These are phyloP conservation scores for Zasmidium citrigriseum DNA, from an alignment of 2,329 filamentous ascomycete species.

Conservation along the genomic window DNA sequence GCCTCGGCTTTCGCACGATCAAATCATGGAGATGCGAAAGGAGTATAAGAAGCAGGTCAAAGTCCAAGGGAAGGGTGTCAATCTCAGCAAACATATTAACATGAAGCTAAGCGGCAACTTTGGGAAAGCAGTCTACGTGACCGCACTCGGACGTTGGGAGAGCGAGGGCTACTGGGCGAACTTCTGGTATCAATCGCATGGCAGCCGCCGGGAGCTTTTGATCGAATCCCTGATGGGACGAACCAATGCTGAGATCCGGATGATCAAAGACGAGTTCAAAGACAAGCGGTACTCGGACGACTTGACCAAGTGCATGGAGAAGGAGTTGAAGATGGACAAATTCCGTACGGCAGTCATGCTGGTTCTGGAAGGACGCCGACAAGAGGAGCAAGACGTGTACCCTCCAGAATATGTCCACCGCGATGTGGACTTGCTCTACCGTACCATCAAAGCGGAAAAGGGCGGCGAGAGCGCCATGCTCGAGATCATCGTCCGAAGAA, in stretches of 20 bases:
- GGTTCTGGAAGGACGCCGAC: constrained; percentile 77
- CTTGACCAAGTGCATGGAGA: constrained; percentile 81
- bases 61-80: constrained; percentile 76
- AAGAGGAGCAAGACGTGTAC: constrained; percentile 72
- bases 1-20: constrained; percentile 79
- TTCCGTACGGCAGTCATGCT: constrained; percentile 86
- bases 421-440: constrained; percentile 72
- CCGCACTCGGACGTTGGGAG: constrained; percentile 86
- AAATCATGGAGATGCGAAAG: constrained; percentile 79
- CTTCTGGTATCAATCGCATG: constrained; percentile 92
- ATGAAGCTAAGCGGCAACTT: constrained; percentile 75
- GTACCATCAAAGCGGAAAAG: constrained; percentile 67
- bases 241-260: constrained; percentile 79
- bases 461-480: constrained; percentile 90
- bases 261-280: constrained; percentile 84
- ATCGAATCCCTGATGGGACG: constrained; percentile 93
- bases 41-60: constrained; percentile 93
- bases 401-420: constrained; percentile 59
- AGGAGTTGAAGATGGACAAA: constrained; percentile 92
- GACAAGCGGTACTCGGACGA: constrained; percentile 90
- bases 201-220: constrained; percentile 79
- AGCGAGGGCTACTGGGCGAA: constrained; percentile 97
- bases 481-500: constrained; percentile 75
- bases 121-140: constrained; percentile 89
- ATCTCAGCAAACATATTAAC: constrained; percentile 83